phyloP scores from a whole-genome alignment of 2,329 filamentous ascomycete species.

The Stagonosporopsis chrysanthemi region DNA sequence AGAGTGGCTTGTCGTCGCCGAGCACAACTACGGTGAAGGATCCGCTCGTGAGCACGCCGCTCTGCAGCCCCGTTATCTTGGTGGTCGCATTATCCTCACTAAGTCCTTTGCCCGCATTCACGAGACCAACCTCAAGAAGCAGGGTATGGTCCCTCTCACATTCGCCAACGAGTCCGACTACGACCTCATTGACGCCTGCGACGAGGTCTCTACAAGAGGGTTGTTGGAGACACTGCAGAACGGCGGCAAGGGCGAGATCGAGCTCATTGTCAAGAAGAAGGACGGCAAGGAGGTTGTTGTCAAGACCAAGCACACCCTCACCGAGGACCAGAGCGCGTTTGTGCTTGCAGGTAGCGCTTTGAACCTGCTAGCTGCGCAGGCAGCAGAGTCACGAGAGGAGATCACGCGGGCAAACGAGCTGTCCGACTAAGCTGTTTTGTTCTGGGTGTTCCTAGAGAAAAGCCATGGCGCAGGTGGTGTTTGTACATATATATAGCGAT shows the following conservation, averaged over 20 bases:
- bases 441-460: background rate
- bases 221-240: conserved; percentile 80
- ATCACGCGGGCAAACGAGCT: conserved; percentile 49
- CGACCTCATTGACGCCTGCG: conserved; percentile 80
- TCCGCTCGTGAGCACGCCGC: conserved; percentile 89
- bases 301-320: conserved; percentile 85
- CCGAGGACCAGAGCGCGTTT: conserved; percentile 88
- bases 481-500: conserved; percentile 20
- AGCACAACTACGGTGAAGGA: conserved; percentile 76
- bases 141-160: conserved; percentile 92
- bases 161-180: conserved; percentile 91
- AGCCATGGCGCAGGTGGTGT: conserved; percentile 14
- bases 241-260: conserved; percentile 79
- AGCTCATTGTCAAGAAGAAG: conserved; percentile 62
- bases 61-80: conserved; percentile 88
- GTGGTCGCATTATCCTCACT: conserved; percentile 80
- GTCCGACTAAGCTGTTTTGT: conserved; percentile 42
- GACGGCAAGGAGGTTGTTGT: conserved; percentile 72
- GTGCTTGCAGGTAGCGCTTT: conserved; percentile 92
- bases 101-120: conserved; percentile 93
- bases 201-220: conserved; percentile 82
- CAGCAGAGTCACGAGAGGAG: conserved; percentile 44
- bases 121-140: conserved; percentile 96
- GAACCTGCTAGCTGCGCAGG: conserved; percentile 81
- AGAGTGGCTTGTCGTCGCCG: conserved; percentile 13